phyloP scores from a whole-genome alignment of 306 rosid species.

The Fragaria vesca region DNA sequence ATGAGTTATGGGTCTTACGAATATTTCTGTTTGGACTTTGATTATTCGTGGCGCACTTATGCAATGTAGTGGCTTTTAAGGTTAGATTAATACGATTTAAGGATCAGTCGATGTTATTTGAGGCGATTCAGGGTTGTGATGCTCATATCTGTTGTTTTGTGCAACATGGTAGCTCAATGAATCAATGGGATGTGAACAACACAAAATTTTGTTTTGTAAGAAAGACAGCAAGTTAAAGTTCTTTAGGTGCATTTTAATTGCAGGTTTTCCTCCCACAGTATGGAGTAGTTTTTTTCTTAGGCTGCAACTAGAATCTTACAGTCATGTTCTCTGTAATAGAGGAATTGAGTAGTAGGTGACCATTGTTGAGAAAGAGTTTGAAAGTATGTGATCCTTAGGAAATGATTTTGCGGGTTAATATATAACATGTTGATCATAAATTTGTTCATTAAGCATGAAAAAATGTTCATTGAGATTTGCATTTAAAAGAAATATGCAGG shows the following conservation, averaged over 20 bases:
- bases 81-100: neutral
- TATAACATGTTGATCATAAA: neutral
- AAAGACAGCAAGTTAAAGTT: neutral
- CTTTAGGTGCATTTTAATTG: neutral
- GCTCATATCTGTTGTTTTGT: neutral
- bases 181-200: neutral
- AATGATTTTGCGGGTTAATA: neutral
- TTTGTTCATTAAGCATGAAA: neutral
- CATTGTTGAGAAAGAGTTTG: neutral
- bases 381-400: neutral
- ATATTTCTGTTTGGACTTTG: neutral
- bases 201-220: neutral
- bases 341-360: neutral
- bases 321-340: neutral
- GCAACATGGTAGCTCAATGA: neutral
- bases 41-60: neutral
- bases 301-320: neutral
- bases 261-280: neutral
- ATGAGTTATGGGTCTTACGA: neutral
- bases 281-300: slow-evolving; percentile 1
- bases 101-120: neutral
- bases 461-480: neutral
- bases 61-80: neutral
- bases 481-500: neutral
- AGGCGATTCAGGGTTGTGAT: neutral